Base-by-base conservation (phyloP, 2,329 filamentous ascomycete genomes). In the Colletotrichum spinosum region DNA sequence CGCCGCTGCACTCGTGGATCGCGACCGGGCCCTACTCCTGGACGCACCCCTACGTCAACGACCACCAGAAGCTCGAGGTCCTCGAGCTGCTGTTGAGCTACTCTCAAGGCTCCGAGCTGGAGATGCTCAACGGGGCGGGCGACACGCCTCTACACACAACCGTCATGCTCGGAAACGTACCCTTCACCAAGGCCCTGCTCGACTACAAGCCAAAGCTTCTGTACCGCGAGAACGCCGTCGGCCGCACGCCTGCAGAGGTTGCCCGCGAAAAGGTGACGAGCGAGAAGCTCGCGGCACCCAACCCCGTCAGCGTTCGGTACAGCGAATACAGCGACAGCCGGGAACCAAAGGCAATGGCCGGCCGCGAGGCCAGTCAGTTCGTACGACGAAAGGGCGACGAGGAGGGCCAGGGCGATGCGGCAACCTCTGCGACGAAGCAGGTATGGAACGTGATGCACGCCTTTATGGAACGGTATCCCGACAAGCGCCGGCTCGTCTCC, bases 171-270 rank as follows among this genome's bases (percentile, higher is more conserved):
- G 70, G 76, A 11, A 69, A 77, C 41, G 69, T 79, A 8, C 72
- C 71, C 41, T 69, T 84, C 1, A 70, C 79, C 44, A 75, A 79
- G 12, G 71, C 79, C 3, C 71, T 92, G 3, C 76, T 94, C 10
- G 78, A 85, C 9, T 79, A 79, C 69, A 81, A 86, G 15, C 86
- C 90, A 0, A 80, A 82, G 34, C 80, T 94, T 2, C 78, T 93
- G 0, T 84, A 86, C 69, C 86, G 89, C 25, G 93, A 96, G 74
- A 94, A 94, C 69, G 87, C 91, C 0, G 91, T 91, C 0, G 93
- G 93, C 2, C 84, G 86, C 13, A 96, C 92, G 0, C 90, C 92
- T 0, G 82, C 84, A 35, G 92, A 96, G 70, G 77, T 92, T 53
- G 87, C 89, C 0, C 80, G 86, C 55, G 88, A 91, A 56, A 75